Conservation (phyloP, 2,329 filamentous ascomycete genomes). For the Phialocephala subalpina region DNA sequence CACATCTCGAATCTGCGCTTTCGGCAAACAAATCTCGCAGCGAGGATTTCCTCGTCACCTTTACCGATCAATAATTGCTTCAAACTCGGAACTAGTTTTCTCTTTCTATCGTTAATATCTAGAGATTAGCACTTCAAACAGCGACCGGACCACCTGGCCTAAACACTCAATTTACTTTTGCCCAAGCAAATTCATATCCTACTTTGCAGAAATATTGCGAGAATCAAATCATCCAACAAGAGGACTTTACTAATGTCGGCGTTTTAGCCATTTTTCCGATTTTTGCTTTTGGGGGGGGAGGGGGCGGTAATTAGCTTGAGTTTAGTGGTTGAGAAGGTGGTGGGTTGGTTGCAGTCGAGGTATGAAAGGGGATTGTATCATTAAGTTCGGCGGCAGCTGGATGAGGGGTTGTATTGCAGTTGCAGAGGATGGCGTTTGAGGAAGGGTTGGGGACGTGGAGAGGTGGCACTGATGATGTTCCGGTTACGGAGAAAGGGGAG, state of each 20-base stretch:
- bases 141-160: not conserved
- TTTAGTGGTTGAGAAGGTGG: not conserved
- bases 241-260: not conserved
- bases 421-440: slow-evolving; percentile 19
- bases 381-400: slow-evolving; percentile 13
- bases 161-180: not conserved
- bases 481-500: not conserved
- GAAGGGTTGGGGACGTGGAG: slow-evolving; percentile 9
- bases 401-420: slow-evolving; percentile 8
- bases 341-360: not conserved
- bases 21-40: no score
- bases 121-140: not conserved
- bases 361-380: not conserved
- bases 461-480: slow-evolving; percentile 7
- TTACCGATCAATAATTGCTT: not conserved
- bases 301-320: not conserved
- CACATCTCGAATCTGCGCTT: no score
- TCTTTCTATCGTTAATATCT: not conserved
- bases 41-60: no score
- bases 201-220: not conserved
- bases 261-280: not conserved
- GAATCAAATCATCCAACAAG: not conserved
- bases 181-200: not conserved
- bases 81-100: not conserved
- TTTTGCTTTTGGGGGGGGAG: not conserved